Percentiles rank a stretch among this genome's conserved stretches.
Evolutionary conservation across 192 early-diverging fungal genomes (phyloP).

Genomic region (Geosiphon pyriformis): DNA sequence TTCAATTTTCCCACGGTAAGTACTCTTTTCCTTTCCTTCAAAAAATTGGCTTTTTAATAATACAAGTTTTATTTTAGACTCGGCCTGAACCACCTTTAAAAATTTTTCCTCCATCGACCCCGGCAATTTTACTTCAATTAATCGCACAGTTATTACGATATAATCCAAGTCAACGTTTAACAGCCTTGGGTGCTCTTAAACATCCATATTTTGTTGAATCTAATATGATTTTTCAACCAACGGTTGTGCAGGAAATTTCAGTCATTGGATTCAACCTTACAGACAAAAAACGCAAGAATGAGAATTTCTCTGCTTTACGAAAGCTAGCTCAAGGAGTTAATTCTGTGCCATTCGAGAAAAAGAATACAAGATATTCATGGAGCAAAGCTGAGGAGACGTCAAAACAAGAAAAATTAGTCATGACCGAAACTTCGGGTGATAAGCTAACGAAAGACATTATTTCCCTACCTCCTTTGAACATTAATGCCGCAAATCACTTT

Average conservation of each 20-base stretch:
- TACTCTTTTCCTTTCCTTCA: background rate
- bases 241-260: background rate
- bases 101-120: constrained; percentile 1
- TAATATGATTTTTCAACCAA: constrained; percentile 7
- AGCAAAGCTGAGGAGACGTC: constrained; percentile 4
- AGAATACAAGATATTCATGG: constrained; percentile 7
- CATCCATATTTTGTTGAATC: constrained; percentile 15
- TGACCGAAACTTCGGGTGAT: no score
- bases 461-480: constrained; percentile 1
- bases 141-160: constrained; percentile 10
- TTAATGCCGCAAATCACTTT: background rate
- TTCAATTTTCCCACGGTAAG: constrained; percentile 55
- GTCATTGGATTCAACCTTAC: background rate
- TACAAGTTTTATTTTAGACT: constrained; percentile 3
- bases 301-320: background rate
- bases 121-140: constrained; percentile 16
- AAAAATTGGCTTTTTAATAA: background rate
- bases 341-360: constrained; percentile 2
- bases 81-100: background rate
- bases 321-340: constrained; percentile 5
- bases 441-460: no score
- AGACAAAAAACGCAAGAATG: constrained; percentile 14
- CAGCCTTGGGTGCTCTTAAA: constrained; percentile 3
- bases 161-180: constrained; percentile 17
- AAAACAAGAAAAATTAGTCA: background rate